Evolutionary conservation across 257 asterid species (phyloP).

Genomic region (Verbascum thapsus): DNA sequence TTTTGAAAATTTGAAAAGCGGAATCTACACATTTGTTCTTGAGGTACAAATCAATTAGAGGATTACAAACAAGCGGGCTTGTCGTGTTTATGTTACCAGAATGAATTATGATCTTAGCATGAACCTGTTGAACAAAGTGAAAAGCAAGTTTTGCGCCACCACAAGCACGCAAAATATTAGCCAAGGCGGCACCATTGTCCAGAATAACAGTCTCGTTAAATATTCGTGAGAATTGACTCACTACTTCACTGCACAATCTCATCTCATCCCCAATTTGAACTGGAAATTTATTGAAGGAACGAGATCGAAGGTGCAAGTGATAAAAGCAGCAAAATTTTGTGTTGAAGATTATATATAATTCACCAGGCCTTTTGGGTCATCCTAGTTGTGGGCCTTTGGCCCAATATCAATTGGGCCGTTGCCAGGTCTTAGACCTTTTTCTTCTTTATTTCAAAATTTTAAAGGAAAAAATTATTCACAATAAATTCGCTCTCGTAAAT

Average conservation of each 20-base stretch:
- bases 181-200: conserved; percentile 48
- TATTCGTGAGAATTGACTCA: conserved; percentile 41
- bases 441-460: no score
- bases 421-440: no score
- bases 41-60: conserved; percentile 69
- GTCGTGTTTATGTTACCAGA: conserved; percentile 51
- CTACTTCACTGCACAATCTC: conserved; percentile 34
- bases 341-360: no score
- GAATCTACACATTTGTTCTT: conserved; percentile 58
- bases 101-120: conserved; percentile 61
- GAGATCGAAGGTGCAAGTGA: no score
- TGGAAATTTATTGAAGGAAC: conserved; percentile 40
- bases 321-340: no score
- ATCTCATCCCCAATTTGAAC: conserved; percentile 31
- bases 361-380: no score
- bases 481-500: no score
- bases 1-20: conserved; percentile 53
- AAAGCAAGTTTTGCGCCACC: conserved; percentile 37
- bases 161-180: conserved; percentile 53
- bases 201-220: conserved; percentile 32
- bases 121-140: conserved; percentile 50
- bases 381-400: no score
- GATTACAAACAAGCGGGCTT: conserved; percentile 54
- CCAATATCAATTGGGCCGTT: no score
- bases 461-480: no score